Conservation (phyloP, 2,329 filamentous ascomycete genomes). For the Cordyceps sp. region DNA sequence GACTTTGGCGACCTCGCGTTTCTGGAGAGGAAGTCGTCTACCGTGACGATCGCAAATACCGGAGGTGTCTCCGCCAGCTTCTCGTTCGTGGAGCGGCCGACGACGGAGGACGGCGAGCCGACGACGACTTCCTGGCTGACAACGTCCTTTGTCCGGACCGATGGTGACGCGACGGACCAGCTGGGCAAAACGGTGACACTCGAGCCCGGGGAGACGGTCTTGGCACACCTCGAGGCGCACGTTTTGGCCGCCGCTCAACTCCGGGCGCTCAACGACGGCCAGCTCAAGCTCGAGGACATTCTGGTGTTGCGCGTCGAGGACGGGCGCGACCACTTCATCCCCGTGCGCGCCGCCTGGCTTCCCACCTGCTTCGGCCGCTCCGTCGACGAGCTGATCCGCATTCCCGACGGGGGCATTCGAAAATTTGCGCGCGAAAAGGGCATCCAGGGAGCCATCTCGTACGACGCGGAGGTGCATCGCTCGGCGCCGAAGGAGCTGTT, state of each 20-base stretch:
- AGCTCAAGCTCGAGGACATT: slow-evolving; percentile 59
- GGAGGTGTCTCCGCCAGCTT: slow-evolving; percentile 67
- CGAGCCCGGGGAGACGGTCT: slow-evolving; percentile 70
- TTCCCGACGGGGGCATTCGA: slow-evolving; percentile 68
- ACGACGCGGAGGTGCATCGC: slow-evolving; percentile 44
- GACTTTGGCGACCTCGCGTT: slow-evolving; percentile 67
- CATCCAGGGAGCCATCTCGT: slow-evolving; percentile 32
- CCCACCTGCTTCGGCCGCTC: slow-evolving; percentile 72
- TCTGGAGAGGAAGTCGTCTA: slow-evolving; percentile 45
- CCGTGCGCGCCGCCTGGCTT: slow-evolving; percentile 61
- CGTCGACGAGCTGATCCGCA: slow-evolving; percentile 72
- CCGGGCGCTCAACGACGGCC: slow-evolving; percentile 53
- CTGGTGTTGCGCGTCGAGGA: slow-evolving; percentile 69
- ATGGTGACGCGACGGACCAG: slow-evolving; percentile 13
- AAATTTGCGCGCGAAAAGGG: slow-evolving; percentile 22
- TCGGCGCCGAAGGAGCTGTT: slow-evolving; percentile 83
- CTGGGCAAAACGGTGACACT: slow-evolving; percentile 43
- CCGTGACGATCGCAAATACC: slow-evolving; percentile 81
- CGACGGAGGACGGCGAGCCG: slow-evolving; percentile 25
- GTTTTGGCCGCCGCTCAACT: slow-evolving; percentile 49
- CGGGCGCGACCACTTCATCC: slow-evolving; percentile 84
- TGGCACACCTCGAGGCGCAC: slow-evolving; percentile 49
- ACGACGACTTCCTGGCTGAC: slow-evolving; percentile 48
- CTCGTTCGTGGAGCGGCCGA: slow-evolving; percentile 59
- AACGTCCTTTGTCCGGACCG: slow-evolving; percentile 39